Evolutionary conservation across 345 rosid species (phyloP).

Genomic region (Triadica sebifera): DNA sequence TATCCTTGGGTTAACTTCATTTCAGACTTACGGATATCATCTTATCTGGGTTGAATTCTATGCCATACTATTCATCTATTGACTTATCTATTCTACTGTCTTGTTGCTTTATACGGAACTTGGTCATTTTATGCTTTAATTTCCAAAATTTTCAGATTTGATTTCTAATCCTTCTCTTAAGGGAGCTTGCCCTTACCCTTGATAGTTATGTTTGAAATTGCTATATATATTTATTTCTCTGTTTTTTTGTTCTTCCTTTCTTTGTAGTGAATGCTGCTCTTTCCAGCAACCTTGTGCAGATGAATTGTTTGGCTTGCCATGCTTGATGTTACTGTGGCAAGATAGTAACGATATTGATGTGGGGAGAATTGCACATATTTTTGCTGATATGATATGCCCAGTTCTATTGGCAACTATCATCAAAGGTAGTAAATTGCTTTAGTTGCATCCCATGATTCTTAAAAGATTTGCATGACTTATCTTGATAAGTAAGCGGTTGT

Average conservation of each 20-base stretch:
- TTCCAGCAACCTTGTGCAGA: slow-evolving; percentile 47
- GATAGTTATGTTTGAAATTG: no score
- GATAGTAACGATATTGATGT: slow-evolving; percentile 40
- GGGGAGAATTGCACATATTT: slow-evolving; percentile 46
- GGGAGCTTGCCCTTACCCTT: no score
- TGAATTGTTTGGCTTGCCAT: slow-evolving; percentile 46
- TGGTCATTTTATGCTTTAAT: no score
- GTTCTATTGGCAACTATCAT: slow-evolving; percentile 69
- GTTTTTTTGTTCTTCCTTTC: slow-evolving; percentile 13
- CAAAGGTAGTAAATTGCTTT: slow-evolving; percentile 56
- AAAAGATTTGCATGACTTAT: neutral
- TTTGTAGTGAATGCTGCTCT: slow-evolving; percentile 69
- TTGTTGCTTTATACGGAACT: no score
- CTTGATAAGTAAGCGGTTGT: neutral
- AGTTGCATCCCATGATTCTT: slow-evolving; percentile 3
- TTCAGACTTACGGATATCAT: no score
- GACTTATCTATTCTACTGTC: no score
- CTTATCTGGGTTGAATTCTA: no score
- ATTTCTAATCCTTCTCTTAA: no score
- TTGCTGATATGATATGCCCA: slow-evolving; percentile 68
- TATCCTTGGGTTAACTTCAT: no score
- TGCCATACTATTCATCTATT: no score
- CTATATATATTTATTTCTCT: neutral
- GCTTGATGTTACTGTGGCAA: slow-evolving; percentile 63
- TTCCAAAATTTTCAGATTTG: no score